These are phyloP conservation scores for Komagataella pseudopastoris DNA, from an alignment of 805 yeast genomes.

Conservation along the genomic window DNA sequence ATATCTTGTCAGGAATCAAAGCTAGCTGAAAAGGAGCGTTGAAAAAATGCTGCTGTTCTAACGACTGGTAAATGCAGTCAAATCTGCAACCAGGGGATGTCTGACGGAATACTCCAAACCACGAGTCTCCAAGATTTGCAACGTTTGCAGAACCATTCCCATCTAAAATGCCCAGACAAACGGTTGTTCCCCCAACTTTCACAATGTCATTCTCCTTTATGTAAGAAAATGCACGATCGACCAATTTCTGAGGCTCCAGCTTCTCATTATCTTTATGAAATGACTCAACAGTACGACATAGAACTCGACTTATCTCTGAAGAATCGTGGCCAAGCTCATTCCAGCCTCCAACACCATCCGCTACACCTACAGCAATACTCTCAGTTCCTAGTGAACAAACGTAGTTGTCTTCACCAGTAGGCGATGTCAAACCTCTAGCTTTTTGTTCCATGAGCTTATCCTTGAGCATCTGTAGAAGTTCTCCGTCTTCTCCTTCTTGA, in stretches of 20 bases:
- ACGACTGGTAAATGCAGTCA: constrained; percentile 49
- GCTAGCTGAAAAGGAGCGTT: constrained; percentile 90
- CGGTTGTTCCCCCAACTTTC: constrained; percentile 88
- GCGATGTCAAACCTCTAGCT: constrained; percentile 24
- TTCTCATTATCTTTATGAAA: constrained; percentile 7
- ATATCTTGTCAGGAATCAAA: constrained; percentile 56
- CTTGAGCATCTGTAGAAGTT: constrained; percentile 37
- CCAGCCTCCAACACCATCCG: constrained; percentile 99
- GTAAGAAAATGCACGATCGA: constrained; percentile 41
- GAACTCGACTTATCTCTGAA: constrained; percentile 70
- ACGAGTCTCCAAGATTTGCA: constrained; percentile 88
- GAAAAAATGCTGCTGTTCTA: constrained; percentile 73
- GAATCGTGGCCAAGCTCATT: constrained; percentile 84
- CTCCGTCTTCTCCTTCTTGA: constrained; percentile 20
- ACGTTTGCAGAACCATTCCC: constrained; percentile 39
- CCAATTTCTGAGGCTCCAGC: constrained; percentile 29
- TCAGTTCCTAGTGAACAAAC: constrained; percentile 32
- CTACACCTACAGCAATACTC: constrained; percentile 55
- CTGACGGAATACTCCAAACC: constrained; percentile 74
- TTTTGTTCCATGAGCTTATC: constrained; percentile 35
- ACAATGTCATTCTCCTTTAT: constrained; percentile 44
- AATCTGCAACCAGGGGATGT: constrained; percentile 8
- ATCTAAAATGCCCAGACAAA: constrained; percentile 66
- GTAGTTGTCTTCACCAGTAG: constrained; percentile 70
- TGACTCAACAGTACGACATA: constrained; percentile 43